Evolutionary conservation across 257 asterid genomes (phyloP).

Genomic region (Solanum dulcamara): DNA sequence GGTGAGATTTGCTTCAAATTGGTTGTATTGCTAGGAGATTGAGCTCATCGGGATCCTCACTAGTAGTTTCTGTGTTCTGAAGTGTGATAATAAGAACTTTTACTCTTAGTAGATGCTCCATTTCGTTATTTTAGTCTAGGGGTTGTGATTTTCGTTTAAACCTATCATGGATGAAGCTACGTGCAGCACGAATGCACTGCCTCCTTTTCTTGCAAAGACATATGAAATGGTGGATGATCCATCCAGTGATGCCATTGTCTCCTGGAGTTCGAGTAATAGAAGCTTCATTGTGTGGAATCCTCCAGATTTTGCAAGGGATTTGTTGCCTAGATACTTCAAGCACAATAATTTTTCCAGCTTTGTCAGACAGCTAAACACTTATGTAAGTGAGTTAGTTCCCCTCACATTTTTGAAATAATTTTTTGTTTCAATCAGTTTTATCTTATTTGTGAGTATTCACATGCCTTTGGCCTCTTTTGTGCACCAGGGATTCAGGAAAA

Average conservation of each 20-base stretch:
- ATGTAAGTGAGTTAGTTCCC: conserved; percentile 33
- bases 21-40: not conserved
- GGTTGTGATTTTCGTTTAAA: not conserved
- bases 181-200: conserved; percentile 44
- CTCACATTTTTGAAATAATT: not conserved
- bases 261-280: conserved; percentile 61
- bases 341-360: conserved; percentile 93
- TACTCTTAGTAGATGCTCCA: not conserved
- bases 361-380: conserved; percentile 83
- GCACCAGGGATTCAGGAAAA: conserved; percentile 77
- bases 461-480: not conserved
- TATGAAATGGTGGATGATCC: conserved; percentile 92
- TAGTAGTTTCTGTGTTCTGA: not conserved
- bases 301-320: conserved; percentile 55
- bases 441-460: not conserved
- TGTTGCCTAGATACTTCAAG: conserved; percentile 77
- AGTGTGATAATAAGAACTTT: not conserved
- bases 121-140: not conserved
- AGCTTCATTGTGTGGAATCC: conserved; percentile 85
- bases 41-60: not conserved
- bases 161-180: conserved; percentile 63
- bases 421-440: not conserved
- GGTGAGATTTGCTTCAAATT: not conserved
- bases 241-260: conserved; percentile 47
- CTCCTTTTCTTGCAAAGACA: conserved; percentile 80